Evolutionary conservation across 495 filamentous ascomycete species (phyloP), one percentile per base, ranked within the genome.

Genomic region (Penicillium paradoxum): DNA sequence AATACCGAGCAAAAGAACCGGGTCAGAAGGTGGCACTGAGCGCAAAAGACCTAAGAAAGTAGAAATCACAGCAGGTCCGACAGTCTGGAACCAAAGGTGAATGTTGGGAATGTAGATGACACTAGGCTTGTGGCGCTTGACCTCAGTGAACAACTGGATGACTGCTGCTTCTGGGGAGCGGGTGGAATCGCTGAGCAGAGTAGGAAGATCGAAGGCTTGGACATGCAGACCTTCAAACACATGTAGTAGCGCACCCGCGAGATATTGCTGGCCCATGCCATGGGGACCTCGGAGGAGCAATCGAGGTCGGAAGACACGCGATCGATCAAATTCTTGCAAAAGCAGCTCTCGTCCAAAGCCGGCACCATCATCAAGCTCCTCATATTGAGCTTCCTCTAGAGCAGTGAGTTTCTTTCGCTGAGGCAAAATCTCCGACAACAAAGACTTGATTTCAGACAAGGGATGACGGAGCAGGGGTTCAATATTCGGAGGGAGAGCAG

Each of bases 261-360:
- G 73, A 62, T 98, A 97, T 49, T 87, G 82, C 71, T 98, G 93
- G 1, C 93, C 93, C 92, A 97, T 97, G 1, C 93, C 93, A 27
- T 80, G 78, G 8, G 74, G 51, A 10, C 93, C 93, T 33, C 82
- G 77, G 45, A 97, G 80, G 19, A 98, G 78, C 51, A 97, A 70
- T 32, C 93, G 79, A 8, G 93, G 93, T 14, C 95, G 82, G 73
- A 93, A 98, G 43, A 97, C 81, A 8, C 93, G 83, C 32, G 89
- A 86, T 39, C 79, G 83, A 54, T 97, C 91, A 59, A 98, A 98
- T 57, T 95, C 89, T 62, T 91, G 86, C 65, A 90, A 82, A 73
- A 96, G 85, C 11, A 81, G 84, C 60, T 98, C 93, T 34, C 87
- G 82, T 49, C 82, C 82, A 66, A 97, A 95, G 0, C 90, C 86